Conservation (phyloP, 1,284 basidiomycete genomes). For the Ganoderma resinaceum region DNA sequence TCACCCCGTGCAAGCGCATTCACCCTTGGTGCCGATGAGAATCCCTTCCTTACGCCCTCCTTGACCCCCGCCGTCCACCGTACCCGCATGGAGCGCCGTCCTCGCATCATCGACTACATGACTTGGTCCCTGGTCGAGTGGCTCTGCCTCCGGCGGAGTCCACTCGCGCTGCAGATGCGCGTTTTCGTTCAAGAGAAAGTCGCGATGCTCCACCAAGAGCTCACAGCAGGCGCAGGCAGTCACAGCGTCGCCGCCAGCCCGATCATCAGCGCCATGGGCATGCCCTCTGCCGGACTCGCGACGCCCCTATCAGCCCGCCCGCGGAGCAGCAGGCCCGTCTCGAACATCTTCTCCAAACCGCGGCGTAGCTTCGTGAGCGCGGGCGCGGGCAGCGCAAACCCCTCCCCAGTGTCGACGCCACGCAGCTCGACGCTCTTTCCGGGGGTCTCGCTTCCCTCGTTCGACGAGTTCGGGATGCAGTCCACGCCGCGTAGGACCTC, state of each 20-base stretch:
- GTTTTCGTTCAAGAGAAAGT: slow-evolving; percentile 69
- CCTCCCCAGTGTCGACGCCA: slow-evolving; percentile 51
- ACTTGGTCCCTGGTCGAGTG: slow-evolving; percentile 80
- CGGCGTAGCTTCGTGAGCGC: slow-evolving; percentile 44
- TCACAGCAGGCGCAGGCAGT: slow-evolving; percentile 37
- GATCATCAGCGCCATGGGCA: slow-evolving; percentile 14
- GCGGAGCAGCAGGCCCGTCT: slow-evolving; percentile 47
- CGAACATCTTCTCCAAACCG: slow-evolving; percentile 53
- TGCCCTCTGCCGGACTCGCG: slow-evolving; percentile 22
- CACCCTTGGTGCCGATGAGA: slow-evolving; percentile 31
- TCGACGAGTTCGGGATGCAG: slow-evolving; percentile 35
- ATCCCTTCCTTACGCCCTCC: slow-evolving; percentile 38
- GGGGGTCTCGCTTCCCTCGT: slow-evolving; percentile 36
- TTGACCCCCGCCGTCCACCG: slow-evolving; percentile 28
- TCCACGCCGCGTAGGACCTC: slow-evolving; percentile 33
- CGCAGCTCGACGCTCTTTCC: slow-evolving; percentile 55
- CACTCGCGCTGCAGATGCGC: slow-evolving; percentile 71
- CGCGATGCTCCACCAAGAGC: slow-evolving; percentile 54
- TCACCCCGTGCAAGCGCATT: slow-evolving; percentile 48
- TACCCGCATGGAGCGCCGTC: slow-evolving; percentile 42
- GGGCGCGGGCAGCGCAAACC: slow-evolving; percentile 32
- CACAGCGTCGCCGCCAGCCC: slow-evolving; percentile 16
- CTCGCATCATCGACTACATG: slow-evolving; percentile 74
- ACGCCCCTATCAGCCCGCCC: slow-evolving; percentile 22
- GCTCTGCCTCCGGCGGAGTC: slow-evolving; percentile 66